Evolutionary conservation across 2,329 filamentous ascomycete species (phyloP), one percentile per base, ranked within the genome.

Genomic region (Chaetomiaceae sp.): DNA sequence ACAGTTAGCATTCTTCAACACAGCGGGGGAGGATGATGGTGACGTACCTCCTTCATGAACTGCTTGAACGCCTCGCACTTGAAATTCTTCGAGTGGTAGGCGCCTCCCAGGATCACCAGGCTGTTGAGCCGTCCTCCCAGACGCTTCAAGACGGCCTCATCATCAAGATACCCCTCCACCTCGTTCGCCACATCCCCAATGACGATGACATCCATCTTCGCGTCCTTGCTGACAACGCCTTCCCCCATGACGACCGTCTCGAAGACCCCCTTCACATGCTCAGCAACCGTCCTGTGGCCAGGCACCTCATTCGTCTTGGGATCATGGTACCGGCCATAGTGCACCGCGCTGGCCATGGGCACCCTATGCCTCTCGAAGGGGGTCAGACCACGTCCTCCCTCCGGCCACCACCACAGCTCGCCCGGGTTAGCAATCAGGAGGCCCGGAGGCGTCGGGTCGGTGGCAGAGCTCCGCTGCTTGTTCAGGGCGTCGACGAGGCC

Each of bases 351-450:
- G 53, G 76, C 74, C 61, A 85, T 78, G 1, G 85, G 84, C 40
- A 86, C 70, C 1, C 75, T 75, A 7, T 74, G 65, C 75, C 85
- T 87, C 3, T 76, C 78, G 0, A 66, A 65, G 1, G 77, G 66
- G 1, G 81, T 87, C 56, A 95, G 74, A 0, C 83, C 75, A 45
- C 79, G 77, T 47, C 77, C 71, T 1, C 77, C 77, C 47, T 80
- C 77, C 37, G 87, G 82, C 67, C 87, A 89, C 84, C 89, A 96
- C 63, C 85, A 75, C 17, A 88, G 73, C 70, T 95, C 84, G 4
- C 89, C 89, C 4, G 83, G 76, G 66, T 96, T 96, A 42, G 89
- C 81, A 23, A 96, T 73, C 25, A 96, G 71, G 52, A 96, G 72
- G 3, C 80, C 87, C 0, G 78, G 83, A 1, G 72, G 59, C 2